phyloP scores from a whole-genome alignment of 2,329 filamentous ascomycete species.

The Neofusicoccum umdonicola region DNA sequence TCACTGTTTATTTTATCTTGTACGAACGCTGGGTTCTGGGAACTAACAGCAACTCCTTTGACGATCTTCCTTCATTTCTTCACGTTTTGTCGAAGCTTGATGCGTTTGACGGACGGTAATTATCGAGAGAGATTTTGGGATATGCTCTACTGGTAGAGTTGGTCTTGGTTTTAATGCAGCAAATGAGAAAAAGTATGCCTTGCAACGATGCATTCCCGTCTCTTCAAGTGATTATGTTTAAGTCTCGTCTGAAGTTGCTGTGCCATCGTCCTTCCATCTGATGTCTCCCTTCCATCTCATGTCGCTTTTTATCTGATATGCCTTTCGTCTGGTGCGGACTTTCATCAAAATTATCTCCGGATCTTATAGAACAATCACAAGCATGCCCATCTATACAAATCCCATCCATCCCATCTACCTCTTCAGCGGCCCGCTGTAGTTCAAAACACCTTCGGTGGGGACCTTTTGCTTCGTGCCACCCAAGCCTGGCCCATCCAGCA shows the following conservation, averaged over 20 bases:
- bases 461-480: not conserved
- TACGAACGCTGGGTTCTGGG: not conserved
- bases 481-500: slow-evolving; percentile 36
- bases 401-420: not conserved
- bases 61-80: not conserved
- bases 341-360: not conserved
- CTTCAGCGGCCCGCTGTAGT: slow-evolving; percentile 2
- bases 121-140: not conserved
- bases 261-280: not conserved
- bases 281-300: not conserved
- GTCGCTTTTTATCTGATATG: not conserved
- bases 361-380: not conserved
- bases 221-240: not conserved
- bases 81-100: slow-evolving; percentile 10
- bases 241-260: not conserved
- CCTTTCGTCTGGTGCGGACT: not conserved
- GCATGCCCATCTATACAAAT: not conserved
- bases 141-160: slow-evolving; percentile 10
- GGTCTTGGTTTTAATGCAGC: slow-evolving; percentile 8
- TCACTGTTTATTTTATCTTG: not conserved
- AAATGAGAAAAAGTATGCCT: not conserved
- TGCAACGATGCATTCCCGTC: not conserved
- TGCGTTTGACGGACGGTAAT: slow-evolving; percentile 11
- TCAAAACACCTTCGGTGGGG: not conserved
- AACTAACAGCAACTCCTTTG: not conserved